A percentile compares a stretch with the other conserved stretches of the same genome.
phyloP scores from a whole-genome alignment of 1,139 yeast genomes.

The Protomyces macrosporus region DNA sequence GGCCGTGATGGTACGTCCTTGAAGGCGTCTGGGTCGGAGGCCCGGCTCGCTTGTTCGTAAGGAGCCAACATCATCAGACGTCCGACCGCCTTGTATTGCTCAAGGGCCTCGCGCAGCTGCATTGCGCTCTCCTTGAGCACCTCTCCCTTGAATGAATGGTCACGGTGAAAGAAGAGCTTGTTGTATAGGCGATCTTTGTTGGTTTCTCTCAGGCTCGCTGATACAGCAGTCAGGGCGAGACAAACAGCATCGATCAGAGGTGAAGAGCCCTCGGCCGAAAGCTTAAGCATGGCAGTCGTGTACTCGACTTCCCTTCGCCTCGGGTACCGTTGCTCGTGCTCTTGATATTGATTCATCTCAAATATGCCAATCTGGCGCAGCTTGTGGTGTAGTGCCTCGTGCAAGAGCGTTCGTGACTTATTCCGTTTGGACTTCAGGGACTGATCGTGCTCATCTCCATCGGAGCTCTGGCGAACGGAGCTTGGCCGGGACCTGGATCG shows the following conservation, averaged over 20 bases:
- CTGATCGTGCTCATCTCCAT: background rate
- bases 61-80: slow-evolving; percentile 21
- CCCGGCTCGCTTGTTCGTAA: slow-evolving; percentile 1
- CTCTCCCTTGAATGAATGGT: background rate
- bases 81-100: slow-evolving; percentile 9
- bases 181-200: slow-evolving; percentile 24
- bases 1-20: slow-evolving; percentile 5
- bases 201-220: slow-evolving; percentile 16
- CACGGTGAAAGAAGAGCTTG: slow-evolving; percentile 1
- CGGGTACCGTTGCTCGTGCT: slow-evolving; percentile 20
- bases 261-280: slow-evolving; percentile 8
- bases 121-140: background rate
- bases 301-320: slow-evolving; percentile 1
- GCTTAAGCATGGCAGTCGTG: slow-evolving; percentile 2
- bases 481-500: background rate
- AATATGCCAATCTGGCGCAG: slow-evolving; percentile 27
- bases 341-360: slow-evolving; percentile 27
- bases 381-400: slow-evolving; percentile 22
- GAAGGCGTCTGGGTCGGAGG: background rate
- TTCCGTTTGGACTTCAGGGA: background rate
- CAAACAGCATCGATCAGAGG: slow-evolving; percentile 12
- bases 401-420: slow-evolving; percentile 2
- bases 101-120: slow-evolving; percentile 8
- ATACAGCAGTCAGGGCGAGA: slow-evolving; percentile 12
- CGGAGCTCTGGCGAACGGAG: background rate